A percentile compares a stretch with the other conserved stretches of the same genome.
phyloP scores from a whole-genome alignment of 106 monocot species.

The Phalaenopsis equestris region DNA sequence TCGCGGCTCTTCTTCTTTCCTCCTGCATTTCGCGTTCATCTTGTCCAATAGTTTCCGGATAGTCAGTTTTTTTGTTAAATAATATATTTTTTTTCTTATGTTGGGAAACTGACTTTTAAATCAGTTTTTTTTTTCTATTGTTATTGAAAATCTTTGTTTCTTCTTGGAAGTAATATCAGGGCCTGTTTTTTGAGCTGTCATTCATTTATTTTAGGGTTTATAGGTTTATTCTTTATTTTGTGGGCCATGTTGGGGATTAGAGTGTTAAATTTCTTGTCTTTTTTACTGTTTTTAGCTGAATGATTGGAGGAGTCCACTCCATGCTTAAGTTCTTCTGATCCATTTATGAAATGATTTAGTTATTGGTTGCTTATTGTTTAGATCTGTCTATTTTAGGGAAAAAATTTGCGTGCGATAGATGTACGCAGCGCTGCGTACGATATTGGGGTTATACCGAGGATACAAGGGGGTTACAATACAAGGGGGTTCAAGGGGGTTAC shows the following conservation, averaged over 20 bases:
- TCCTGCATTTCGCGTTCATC: not conserved
- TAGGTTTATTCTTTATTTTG: not conserved
- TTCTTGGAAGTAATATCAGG: not conserved
- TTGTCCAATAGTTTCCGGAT: not conserved
- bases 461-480: no score
- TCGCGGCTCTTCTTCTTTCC: not conserved
- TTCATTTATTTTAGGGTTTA: not conserved
- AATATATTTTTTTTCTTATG: not conserved
- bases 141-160: not conserved
- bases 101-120: not conserved
- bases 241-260: not conserved
- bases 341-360: not conserved
- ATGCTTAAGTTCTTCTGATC: not conserved
- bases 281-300: not conserved
- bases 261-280: not conserved
- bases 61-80: not conserved
- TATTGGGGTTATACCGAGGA: no score
- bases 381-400: not conserved
- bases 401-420: no score
- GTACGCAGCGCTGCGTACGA: no score
- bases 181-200: not conserved
- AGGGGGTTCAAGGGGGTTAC: no score
- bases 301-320: not conserved
- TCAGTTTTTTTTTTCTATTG: not conserved
- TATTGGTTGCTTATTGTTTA: not conserved